Conservation (phyloP, 78 protist species). For the Dictyostelium brefeldianum region DNA sequence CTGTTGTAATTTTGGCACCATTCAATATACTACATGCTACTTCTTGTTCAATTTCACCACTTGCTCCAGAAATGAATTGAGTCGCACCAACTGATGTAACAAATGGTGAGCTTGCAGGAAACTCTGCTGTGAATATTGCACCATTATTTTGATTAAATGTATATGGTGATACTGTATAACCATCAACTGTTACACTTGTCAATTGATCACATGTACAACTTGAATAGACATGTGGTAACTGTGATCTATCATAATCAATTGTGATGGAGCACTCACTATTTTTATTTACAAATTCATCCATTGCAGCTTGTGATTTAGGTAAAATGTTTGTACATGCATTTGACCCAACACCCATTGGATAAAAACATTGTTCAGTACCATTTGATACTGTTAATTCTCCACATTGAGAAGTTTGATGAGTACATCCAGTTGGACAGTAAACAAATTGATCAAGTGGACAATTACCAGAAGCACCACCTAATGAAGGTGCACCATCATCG, state of each 20-base stretch:
- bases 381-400: constrained; percentile 13
- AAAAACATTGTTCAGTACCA: constrained; percentile 29
- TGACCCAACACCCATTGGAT: constrained; percentile 70
- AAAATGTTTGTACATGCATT: constrained; percentile 31
- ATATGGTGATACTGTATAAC: constrained; percentile 33
- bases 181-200: background rate
- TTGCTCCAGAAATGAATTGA: constrained; percentile 11
- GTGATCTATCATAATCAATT: constrained; percentile 29
- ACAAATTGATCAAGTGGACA: constrained; percentile 49
- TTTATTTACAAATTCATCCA: constrained; percentile 5
- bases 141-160: constrained; percentile 48
- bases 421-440: constrained; percentile 84
- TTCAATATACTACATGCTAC: constrained; percentile 25
- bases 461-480: constrained; percentile 66
- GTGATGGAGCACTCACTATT: constrained; percentile 12
- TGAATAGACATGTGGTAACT: constrained; percentile 53
- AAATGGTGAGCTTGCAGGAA: constrained; percentile 78
- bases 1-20: constrained; percentile 65
- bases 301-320: background rate
- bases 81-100: constrained; percentile 73
- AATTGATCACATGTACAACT: constrained; percentile 36
- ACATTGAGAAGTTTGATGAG: constrained; percentile 26
- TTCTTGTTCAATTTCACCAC: constrained; percentile 17
- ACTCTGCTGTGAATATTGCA: constrained; percentile 70
- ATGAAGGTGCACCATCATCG: constrained; percentile 87